phyloP scores from a whole-genome alignment of 257 asterid species.

The Solanum bulbocastanum region DNA sequence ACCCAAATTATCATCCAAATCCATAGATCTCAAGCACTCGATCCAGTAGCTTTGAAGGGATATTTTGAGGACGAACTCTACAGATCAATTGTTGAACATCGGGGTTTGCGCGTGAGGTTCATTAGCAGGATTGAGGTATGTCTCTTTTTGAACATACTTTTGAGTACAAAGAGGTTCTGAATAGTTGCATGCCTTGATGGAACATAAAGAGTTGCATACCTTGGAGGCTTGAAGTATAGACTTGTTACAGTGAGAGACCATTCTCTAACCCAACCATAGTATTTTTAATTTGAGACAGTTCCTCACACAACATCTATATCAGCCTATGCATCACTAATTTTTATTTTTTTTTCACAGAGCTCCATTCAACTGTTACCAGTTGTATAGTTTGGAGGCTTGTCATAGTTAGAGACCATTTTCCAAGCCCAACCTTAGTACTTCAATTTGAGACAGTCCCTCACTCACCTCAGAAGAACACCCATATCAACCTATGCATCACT shows the following conservation, averaged over 20 bases:
- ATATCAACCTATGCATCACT: background rate
- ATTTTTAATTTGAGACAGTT: background rate
- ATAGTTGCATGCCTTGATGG: background rate
- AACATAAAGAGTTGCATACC: background rate
- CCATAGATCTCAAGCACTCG: background rate
- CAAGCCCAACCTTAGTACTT: background rate
- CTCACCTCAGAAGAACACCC: background rate
- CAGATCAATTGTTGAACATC: background rate
- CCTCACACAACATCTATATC: background rate
- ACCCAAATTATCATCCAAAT: background rate
- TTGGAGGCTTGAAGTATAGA: background rate
- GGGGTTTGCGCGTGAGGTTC: background rate
- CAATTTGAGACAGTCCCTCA: background rate
- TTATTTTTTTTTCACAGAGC: background rate
- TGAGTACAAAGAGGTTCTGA: background rate
- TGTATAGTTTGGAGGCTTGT: background rate
- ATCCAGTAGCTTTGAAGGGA: background rate
- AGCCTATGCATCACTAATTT: background rate
- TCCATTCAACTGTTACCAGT: background rate
- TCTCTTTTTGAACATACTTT: background rate
- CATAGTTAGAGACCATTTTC: background rate
- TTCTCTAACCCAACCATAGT: background rate
- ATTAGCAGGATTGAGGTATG: background rate
- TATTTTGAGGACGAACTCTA: background rate
- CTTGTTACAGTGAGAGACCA: background rate